phyloP scores from a whole-genome alignment of 371 early-diverging fungal species.

The Rhizopus arrhizus region DNA sequence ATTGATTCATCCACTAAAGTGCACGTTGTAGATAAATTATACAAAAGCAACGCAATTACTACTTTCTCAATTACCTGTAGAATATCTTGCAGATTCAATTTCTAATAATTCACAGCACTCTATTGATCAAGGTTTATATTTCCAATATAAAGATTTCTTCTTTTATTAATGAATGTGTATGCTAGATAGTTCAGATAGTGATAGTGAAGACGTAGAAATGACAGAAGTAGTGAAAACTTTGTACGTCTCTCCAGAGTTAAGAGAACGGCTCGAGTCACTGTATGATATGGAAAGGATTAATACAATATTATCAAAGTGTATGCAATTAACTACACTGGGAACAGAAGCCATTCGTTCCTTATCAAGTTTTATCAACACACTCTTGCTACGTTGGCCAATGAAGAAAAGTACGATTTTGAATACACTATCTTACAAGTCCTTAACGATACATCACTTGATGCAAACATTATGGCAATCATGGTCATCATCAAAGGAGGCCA shows the following conservation, averaged over 20 bases:
- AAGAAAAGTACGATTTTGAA: constrained; percentile 59
- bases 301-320: constrained; percentile 47
- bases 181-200: constrained; percentile 9
- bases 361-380: constrained; percentile 54
- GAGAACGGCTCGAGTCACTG: constrained; percentile 50
- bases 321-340: constrained; percentile 9
- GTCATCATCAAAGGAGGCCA: constrained; percentile 18
- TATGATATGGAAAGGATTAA: constrained; percentile 50
- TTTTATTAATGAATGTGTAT: neutral
- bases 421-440: constrained; percentile 51
- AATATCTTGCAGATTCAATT: neutral
- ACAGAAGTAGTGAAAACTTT: constrained; percentile 10
- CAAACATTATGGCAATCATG: constrained; percentile 43
- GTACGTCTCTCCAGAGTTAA: constrained; percentile 36
- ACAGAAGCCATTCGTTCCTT: constrained; percentile 32
- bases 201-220: constrained; percentile 46
- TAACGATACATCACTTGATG: constrained; percentile 12
- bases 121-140: constrained; percentile 8
- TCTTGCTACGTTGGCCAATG: constrained; percentile 63
- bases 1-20: neutral
- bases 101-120: neutral
- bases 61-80: constrained; percentile 30
- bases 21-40: constrained; percentile 16
- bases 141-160: constrained; percentile 1
- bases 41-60: constrained; percentile 30